These are phyloP conservation scores for Sparassis latifolia DNA, from an alignment of 1,284 basidiomycete species.

Conservation along the genomic window DNA sequence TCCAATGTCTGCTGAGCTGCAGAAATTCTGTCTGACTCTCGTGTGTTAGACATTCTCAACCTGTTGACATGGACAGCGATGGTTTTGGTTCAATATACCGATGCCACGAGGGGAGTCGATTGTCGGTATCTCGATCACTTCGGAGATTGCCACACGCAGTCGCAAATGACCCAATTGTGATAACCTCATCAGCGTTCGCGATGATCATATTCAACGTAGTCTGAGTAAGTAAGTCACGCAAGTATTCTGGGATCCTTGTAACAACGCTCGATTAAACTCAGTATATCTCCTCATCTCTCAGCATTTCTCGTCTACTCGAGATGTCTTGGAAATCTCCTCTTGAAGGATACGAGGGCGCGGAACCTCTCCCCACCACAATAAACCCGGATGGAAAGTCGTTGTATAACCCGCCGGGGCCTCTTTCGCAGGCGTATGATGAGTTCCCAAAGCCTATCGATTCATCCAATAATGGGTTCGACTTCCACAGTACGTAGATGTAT, in stretches of 20 bases:
- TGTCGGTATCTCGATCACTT: no score
- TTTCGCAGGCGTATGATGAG: slow-evolving; percentile 42
- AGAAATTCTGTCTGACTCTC: slow-evolving; percentile 59
- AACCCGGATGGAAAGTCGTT: slow-evolving; percentile 58
- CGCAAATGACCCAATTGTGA: no score
- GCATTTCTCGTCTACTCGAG: neutral
- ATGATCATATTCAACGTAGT: no score
- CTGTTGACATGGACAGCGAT: no score
- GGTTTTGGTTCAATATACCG: no score
- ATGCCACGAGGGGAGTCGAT: no score
- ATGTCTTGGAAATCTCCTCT: slow-evolving; percentile 34
- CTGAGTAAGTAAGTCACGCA: no score
- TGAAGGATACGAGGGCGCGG: slow-evolving; percentile 37
- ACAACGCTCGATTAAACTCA: no score
- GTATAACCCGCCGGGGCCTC: slow-evolving; percentile 37
- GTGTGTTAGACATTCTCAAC: slow-evolving; percentile 7
- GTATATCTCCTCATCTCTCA: no score
- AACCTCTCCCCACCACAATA: slow-evolving; percentile 40
- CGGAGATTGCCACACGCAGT: no score
- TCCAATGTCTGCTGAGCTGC: slow-evolving; percentile 77
- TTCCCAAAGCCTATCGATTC: slow-evolving; percentile 49
- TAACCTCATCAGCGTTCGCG: no score
- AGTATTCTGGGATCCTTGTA: no score
- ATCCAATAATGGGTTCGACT: slow-evolving; percentile 58
- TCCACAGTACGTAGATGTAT: slow-evolving; percentile 44